Evolutionary conservation across 805 yeast species (phyloP), one percentile per base, ranked within the genome.

Genomic region (Zygoascus biomembranicola): DNA sequence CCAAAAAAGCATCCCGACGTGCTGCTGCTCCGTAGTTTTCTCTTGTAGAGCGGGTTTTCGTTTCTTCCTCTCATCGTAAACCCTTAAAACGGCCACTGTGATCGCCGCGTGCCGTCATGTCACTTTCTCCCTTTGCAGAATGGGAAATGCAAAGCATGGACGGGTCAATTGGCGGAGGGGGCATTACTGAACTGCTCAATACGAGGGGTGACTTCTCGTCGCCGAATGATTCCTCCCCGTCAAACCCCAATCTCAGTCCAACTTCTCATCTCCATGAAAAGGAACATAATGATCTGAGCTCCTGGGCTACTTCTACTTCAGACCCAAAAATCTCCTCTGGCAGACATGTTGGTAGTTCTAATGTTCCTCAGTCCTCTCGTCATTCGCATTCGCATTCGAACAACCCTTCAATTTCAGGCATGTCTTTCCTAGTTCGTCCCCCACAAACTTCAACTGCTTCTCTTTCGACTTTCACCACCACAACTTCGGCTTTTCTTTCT

Each of bases 141-240:
- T 46, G 49, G 49, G 49, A 46, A 32, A 14, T 46, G 42, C 49
- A 46, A 18, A 32, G 42, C 41, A 46, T 46, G 49, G 49, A 46
- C 32, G 41, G 41, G 11, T 42, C 44, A 16, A 42, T 42, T 10
- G 44, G 44, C 16, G 44, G 26, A 42, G 39, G 39, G 16, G 39
- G 39, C 39, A 35, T 35, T 35, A 35, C 39, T n/a, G 39, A 35
- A 35, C 8, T 35, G 39, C 39, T 35, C 5, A n/a, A 11, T 13
- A 13, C 39, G 9, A 35, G 16, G 10, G 16, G 39, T 11, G 39
- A 35, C 16, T 13, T 35, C 5, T 35, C 39, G 10, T 35, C 39
- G 13, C 39, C 39, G 39, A 35, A 35, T 35, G 39, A n/a, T 35
- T 35, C 39, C 5, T 11, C 39, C 39, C 16, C 13, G 39, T 35